These are phyloP conservation scores for Alternaria triticina DNA, from an alignment of 2,329 filamentous ascomycete species.

Conservation along the genomic window DNA sequence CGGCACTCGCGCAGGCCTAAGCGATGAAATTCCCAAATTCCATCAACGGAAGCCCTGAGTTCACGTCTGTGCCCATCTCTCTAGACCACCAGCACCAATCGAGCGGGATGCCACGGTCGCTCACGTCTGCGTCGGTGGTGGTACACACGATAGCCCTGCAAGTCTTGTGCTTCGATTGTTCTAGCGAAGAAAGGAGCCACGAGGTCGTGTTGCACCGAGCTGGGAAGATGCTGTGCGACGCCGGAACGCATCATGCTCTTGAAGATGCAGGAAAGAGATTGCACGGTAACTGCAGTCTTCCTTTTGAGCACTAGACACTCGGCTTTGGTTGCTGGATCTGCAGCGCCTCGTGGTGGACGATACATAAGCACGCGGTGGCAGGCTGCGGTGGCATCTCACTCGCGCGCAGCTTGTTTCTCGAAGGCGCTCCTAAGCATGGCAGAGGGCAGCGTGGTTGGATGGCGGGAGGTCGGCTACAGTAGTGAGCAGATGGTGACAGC, in stretches of 20 bases:
- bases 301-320: constrained; percentile 2
- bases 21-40: constrained; percentile 34
- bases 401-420: constrained; percentile 29
- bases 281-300: not conserved
- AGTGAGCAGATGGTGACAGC: constrained; percentile 30
- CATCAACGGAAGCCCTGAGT: constrained; percentile 36
- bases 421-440: constrained; percentile 19
- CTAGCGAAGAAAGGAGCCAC: constrained; percentile 18
- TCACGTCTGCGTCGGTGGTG: not conserved
- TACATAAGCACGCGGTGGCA: not conserved
- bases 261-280: constrained; percentile 6
- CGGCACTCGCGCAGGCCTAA: constrained; percentile 19
- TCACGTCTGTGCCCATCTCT: constrained; percentile 22
- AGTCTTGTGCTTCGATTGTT: constrained; percentile 1
- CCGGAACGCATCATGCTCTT: not conserved
- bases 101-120: not conserved
- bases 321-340: constrained; percentile 1
- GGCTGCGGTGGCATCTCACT: constrained; percentile 23
- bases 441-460: constrained; percentile 18
- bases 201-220: constrained; percentile 17
- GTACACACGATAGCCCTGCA: constrained; percentile 3
- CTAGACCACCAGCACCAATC: constrained; percentile 2
- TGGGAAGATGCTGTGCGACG: not conserved
- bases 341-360: not conserved
- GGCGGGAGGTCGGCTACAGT: constrained; percentile 29